Conservation (phyloP, 2,329 filamentous ascomycete genomes). For the Diaporthe sp. region DNA sequence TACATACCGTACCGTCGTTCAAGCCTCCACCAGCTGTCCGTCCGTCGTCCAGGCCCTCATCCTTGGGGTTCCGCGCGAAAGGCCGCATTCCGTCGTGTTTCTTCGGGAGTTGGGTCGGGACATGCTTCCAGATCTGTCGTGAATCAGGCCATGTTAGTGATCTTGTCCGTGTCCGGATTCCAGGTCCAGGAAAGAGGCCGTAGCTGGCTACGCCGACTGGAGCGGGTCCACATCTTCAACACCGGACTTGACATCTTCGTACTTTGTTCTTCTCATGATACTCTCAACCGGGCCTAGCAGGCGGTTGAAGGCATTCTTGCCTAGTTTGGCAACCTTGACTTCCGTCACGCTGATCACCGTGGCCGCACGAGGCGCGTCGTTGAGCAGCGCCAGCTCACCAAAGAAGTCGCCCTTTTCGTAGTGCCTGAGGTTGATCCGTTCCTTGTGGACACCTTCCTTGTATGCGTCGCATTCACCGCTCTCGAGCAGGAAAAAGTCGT, state of each 20-base stretch:
- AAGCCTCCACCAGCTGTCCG: slow-evolving; percentile 34
- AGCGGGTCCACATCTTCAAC: slow-evolving; percentile 77
- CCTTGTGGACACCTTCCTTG: slow-evolving; percentile 75
- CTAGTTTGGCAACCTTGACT: slow-evolving; percentile 91
- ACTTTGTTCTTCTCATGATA: slow-evolving; percentile 86
- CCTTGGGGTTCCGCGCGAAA: slow-evolving; percentile 24
- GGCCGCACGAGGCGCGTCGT: slow-evolving; percentile 92
- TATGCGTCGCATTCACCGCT: slow-evolving; percentile 87
- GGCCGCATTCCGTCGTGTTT: slow-evolving; percentile 32
- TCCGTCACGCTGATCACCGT: slow-evolving; percentile 86
- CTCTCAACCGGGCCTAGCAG: slow-evolving; percentile 92
- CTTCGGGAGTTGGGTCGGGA: slow-evolving; percentile 27
- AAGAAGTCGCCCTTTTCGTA: slow-evolving; percentile 97
- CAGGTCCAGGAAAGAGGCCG: slow-evolving; percentile 28
- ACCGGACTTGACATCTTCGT: slow-evolving; percentile 68
- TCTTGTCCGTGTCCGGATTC: slow-evolving; percentile 30
- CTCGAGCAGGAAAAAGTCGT: slow-evolving; percentile 93
- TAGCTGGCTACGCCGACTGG: slow-evolving; percentile 47
- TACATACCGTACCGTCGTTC: slow-evolving; percentile 23
- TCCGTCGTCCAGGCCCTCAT: slow-evolving; percentile 31
- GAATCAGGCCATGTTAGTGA: slow-evolving; percentile 32
- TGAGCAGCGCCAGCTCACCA: slow-evolving; percentile 91
- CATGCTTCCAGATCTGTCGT: slow-evolving; percentile 32
- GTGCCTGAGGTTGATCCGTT: slow-evolving; percentile 70
- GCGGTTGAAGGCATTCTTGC: slow-evolving; percentile 94